Base-by-base conservation (phyloP, 257 asterid species). In the Nemophila menziesii region DNA sequence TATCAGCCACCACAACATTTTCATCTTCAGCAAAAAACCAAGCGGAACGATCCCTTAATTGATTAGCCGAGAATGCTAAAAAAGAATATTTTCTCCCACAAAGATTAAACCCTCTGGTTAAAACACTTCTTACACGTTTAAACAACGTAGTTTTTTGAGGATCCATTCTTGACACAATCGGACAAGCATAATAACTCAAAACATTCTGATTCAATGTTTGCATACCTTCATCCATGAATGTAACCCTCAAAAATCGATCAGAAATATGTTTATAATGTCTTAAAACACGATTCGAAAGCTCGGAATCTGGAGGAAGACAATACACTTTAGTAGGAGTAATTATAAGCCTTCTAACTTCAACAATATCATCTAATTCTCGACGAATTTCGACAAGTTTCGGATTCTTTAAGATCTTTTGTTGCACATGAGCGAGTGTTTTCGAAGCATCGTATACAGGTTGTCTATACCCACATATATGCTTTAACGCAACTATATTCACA, bases 211-310 rank as follows among this genome's bases (percentile, higher is more conserved):
- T 81, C 19, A 85, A 71, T 4, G 56, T 79, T 61, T 55, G 68
- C 98, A 81, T 90, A 0, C 83, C 94, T 50, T 90, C 96, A 53
- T 90, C 96, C 94, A 72, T 85, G 54, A 90, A 90, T 23, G 93
- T 80, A 17, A 90, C 94, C 47, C 96, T 66, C 33, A 90, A 53
- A 70, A 90, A 90, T 6, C 96, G 73, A 52, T 90, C 94, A 2
- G 86, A 61, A 39, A 72, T 53, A 46, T 55, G 37, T 45, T 49
- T 69, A 48, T 74, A 90, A 16, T 79, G 26, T 60, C 94, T 78
- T 26, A 90, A 56, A 17, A 90, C 98, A 53, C 96, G 61, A 24
- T 90, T 85, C 0, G 96, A 81, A 24, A 90, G 74, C 53, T 90
- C 96, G 14, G 69, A 67, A 44, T 79, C 92, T 3, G 89, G 94